Evolutionary conservation across 805 yeast species (phyloP).

Genomic region (Candida cerambycidarum): DNA sequence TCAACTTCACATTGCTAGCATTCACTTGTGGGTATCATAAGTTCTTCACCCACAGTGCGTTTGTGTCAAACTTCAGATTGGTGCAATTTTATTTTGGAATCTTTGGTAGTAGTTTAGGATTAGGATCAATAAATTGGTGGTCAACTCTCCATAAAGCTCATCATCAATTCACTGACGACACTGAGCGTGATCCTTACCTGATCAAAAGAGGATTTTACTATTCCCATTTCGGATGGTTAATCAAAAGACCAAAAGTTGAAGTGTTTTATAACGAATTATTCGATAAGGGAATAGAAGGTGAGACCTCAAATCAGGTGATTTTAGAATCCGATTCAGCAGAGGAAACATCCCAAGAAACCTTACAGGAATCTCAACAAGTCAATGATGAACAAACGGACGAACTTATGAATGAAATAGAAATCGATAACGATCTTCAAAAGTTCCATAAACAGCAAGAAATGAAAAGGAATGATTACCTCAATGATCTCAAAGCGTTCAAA

Average conservation of each 20-base stretch:
- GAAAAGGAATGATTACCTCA: constrained; percentile 18
- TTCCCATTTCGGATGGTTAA: constrained; percentile 89
- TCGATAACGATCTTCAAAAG: constrained; percentile 1
- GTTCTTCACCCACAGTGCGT: constrained; percentile 41
- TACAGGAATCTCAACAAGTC: not conserved
- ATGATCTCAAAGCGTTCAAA: constrained; percentile 22
- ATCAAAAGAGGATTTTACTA: constrained; percentile 76
- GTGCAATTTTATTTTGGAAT: constrained; percentile 53
- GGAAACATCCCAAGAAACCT: too few relatives aligned
- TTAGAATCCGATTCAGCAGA: too few relatives aligned
- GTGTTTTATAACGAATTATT: constrained; percentile 34
- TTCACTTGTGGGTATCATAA: constrained; percentile 45
- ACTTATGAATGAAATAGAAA: constrained; percentile 6
- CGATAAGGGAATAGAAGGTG: too few relatives aligned
- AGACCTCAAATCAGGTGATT: too few relatives aligned
- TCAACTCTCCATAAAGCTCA: constrained; percentile 83
- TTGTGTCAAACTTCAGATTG: constrained; percentile 26
- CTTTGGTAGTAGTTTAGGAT: constrained; percentile 69
- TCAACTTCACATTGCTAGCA: constrained; percentile 37
- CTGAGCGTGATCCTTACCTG: constrained; percentile 85
- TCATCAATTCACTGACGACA: constrained; percentile 80
- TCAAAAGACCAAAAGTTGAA: constrained; percentile 50
- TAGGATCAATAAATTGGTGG: constrained; percentile 80
- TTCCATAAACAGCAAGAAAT: not conserved
- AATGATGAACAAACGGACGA: constrained; percentile 11